Base-by-base conservation (phyloP, 768 basidiomycete species). In the Mycena sanguinolenta region DNA sequence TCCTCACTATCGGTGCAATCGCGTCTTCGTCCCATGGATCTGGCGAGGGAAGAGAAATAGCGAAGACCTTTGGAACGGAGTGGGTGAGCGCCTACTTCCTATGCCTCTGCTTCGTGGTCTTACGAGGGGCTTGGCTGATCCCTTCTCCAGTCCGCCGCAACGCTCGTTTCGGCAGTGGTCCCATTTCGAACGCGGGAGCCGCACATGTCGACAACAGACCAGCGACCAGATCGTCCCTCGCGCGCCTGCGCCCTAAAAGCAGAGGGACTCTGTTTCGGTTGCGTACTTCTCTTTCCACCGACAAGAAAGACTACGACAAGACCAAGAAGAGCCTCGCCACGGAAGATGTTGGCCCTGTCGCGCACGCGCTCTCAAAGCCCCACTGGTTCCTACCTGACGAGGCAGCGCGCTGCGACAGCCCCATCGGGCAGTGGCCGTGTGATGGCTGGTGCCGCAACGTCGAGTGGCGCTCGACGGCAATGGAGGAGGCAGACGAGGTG, bases 11-110 rank as follows among this genome's bases (percentile, higher is more conserved):
- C 59, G 68, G n/a, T n/a, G n/a, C n/a, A n/a, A n/a, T n/a, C n/a
- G n/a, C n/a, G n/a, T n/a, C n/a, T n/a, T n/a, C n/a, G 54, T 69
- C 13, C 71, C 73, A 14, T 74, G 63, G 63, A 13, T 55, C 17
- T 72, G 17, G 21, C 34, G 58, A 21, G 65, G 69, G 5, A 23
- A 30, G 14, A 25, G 63, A 30, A 44, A 52, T 12, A 57, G 58
- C 12, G 67, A 65, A 6, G 58, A 50, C 10, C 14, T 52, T 1
- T 55, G 72, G 23, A 58, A 57, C 16, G 44, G 10, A 2, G 44
- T 58, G 19, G 64, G 71, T 73, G 44, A 44, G 71, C n/a, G n/a
- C 25, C 12, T 4, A 3, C 38, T 53, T 34, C 32, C 4, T n/a
- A 19, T 44, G 42, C 16, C 7, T 19, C 6, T 21, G 46, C 16